phyloP scores from a whole-genome alignment of 1,139 yeast species.

The Arxiozyma bovina region DNA sequence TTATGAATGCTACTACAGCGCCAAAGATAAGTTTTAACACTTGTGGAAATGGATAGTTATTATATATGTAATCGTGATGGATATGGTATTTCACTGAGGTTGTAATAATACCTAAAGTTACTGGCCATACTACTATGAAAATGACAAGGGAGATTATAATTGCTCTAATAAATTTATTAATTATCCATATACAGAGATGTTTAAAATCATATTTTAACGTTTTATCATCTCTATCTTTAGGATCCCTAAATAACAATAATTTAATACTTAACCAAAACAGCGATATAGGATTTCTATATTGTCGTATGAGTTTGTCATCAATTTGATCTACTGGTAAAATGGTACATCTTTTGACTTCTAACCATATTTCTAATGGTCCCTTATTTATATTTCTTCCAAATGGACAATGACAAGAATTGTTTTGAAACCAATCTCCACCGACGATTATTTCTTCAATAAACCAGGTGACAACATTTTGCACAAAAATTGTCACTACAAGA shows the following conservation, averaged over 20 bases:
- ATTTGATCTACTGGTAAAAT: background rate
- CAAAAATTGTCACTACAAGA: slow-evolving; percentile 19
- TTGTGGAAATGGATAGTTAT: slow-evolving; percentile 20
- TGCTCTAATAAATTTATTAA: slow-evolving; percentile 16
- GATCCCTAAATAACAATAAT: background rate
- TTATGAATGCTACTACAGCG: slow-evolving; percentile 14
- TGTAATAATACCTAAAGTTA: slow-evolving; percentile 22
- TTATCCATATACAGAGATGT: slow-evolving; percentile 9
- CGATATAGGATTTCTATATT: background rate
- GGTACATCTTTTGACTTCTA: slow-evolving; percentile 13
- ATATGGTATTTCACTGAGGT: slow-evolving; percentile 15
- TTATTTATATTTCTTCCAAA: background rate
- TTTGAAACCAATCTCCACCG: slow-evolving; percentile 16
- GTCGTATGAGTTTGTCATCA: slow-evolving; percentile 4
- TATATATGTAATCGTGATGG: slow-evolving; percentile 15
- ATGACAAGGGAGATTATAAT: slow-evolving; percentile 12
- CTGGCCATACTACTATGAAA: slow-evolving; percentile 22
- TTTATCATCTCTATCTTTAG: background rate
- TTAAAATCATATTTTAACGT: background rate
- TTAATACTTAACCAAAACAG: background rate
- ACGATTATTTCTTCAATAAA: slow-evolving; percentile 16
- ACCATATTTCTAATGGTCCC: slow-evolving; percentile 8
- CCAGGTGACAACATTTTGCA: slow-evolving; percentile 21
- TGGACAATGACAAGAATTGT: slow-evolving; percentile 3
- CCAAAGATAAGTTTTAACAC: slow-evolving; percentile 19